Conservation (phyloP, 1,284 basidiomycete genomes). For the Microbotryum lychnidis-dioicae region DNA sequence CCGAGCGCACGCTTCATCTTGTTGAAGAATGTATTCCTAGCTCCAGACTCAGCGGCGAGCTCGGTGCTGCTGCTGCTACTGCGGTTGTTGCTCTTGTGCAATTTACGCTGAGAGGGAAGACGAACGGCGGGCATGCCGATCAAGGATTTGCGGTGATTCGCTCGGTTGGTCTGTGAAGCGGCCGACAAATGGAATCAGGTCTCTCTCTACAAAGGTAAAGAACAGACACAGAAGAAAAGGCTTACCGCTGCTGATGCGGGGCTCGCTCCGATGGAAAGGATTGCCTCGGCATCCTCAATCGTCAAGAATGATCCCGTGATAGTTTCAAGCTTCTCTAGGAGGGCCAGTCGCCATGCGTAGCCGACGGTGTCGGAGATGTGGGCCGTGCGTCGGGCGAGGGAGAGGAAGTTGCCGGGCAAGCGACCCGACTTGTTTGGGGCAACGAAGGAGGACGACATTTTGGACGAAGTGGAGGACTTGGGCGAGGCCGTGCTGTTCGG, state of each 20-base stretch:
- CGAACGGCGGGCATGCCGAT: constrained; percentile 10
- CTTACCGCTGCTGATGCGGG: background rate
- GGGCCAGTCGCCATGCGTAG: constrained; percentile 22
- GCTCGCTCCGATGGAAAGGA: constrained; percentile 15
- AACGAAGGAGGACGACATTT: constrained; percentile 1
- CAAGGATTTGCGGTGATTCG: constrained; percentile 13
- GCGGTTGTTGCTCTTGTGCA: background rate
- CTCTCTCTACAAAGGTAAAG: background rate
- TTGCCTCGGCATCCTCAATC: constrained; percentile 22
- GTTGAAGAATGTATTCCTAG: constrained; percentile 14
- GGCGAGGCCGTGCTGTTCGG: background rate
- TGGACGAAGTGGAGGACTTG: background rate
- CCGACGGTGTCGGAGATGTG: constrained; percentile 19
- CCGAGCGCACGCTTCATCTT: constrained; percentile 20
- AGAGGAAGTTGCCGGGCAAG: constrained; percentile 16
- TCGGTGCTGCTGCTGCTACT: background rate
- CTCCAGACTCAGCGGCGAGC: background rate
- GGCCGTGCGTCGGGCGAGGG: constrained; percentile 17
- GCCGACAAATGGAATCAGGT: too few relatives aligned
- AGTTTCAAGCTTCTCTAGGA: constrained; percentile 28
- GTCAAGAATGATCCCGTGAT: constrained; percentile 23
- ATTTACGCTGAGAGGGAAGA: background rate
- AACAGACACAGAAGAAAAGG: background rate
- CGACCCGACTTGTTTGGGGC: constrained; percentile 9
- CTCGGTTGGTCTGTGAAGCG: constrained; percentile 3